Evolutionary conservation across 495 filamentous ascomycete species (phyloP).

Genomic region (Penicillium cataractarum): DNA sequence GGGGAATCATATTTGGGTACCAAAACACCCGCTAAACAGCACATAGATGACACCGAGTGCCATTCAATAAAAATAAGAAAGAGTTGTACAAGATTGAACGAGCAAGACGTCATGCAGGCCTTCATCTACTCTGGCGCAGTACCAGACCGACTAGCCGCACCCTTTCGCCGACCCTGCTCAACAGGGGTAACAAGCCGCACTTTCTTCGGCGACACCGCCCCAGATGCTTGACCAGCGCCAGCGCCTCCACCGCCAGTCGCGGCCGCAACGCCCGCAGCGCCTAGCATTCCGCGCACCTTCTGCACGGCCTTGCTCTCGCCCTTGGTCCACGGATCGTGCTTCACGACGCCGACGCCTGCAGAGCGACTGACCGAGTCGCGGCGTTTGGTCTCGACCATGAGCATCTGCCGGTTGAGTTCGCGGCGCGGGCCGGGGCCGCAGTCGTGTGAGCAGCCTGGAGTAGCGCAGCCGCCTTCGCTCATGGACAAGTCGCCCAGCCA

Average conservation of each 20-base stretch:
- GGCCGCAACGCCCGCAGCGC: conserved; percentile 32
- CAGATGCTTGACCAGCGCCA: conserved; percentile 30
- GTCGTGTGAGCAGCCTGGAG: conserved; percentile 72
- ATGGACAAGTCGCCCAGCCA: conserved; percentile 63
- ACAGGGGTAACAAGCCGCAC: conserved; percentile 49
- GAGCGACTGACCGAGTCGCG: conserved; percentile 43
- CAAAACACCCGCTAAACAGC: conserved; percentile 1
- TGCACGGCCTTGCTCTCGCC: conserved; percentile 51
- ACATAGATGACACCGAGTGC: background rate
- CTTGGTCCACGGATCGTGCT: conserved; percentile 47
- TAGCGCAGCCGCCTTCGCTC: conserved; percentile 73
- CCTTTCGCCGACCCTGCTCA: conserved; percentile 41
- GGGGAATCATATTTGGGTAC: conserved; percentile 1
- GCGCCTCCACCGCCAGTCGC: conserved; percentile 26
- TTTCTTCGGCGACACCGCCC: conserved; percentile 48
- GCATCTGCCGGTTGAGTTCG: conserved; percentile 42
- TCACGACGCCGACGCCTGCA: conserved; percentile 42
- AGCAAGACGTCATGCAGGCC: background rate
- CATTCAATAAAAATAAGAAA: background rate
- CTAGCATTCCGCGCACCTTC: conserved; percentile 52
- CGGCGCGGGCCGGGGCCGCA: conserved; percentile 68
- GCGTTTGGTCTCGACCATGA: conserved; percentile 40
- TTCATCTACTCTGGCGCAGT: conserved; percentile 10
- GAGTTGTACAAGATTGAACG: background rate
- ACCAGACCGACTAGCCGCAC: conserved; percentile 28